Evolutionary conservation across 805 yeast genomes (phyloP), one percentile per base, ranked within the genome.

Genomic region (Tetrapisispora arboricola): DNA sequence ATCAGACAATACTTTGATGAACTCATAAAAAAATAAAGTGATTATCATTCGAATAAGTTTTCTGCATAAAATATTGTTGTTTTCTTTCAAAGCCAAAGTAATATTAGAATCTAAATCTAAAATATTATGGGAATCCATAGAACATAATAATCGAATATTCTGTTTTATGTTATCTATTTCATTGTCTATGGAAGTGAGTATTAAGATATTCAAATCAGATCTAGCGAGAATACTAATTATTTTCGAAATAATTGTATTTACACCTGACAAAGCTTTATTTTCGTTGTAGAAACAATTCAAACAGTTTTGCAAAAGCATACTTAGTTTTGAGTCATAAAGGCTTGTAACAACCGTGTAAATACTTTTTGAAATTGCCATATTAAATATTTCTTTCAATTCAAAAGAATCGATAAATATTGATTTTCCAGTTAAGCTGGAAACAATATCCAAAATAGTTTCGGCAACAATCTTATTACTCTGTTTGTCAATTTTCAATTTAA

Each of bases 371-470:
- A 34, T 34, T 17, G 38, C 30, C 30, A 25, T 24, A 12, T 25
- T 25, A n/a, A 34, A 34, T 9, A 13, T 26, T 34, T 34, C 38
- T 24, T 13, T n/a, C 6, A 25, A 6, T 16, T 34, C 16, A 17
- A 4, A 6, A 34, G 6, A 16, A 3, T 16, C 15, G n/a, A 21
- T n/a, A 18, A 36, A 27, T 5, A 28, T 18, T 12, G 32, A 27
- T n/a, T 7, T 7, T 19, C 26, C 32, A 4, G 4, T 13, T 19
- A 26, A 17, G 6, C 16, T 26, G 6, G 32, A 27, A 2, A 27
- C 27, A n/a, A 20, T 13, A 19, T 26, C 12, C 2, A n/a, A 21
- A 8, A 36, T 22, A 3, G 26, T 16, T 87, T 73, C 10, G 80
- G 76, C 28, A 54, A 55, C 31, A 48, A 39, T 29, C 51, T 42